Conservation (phyloP, 371 early-diverging fungal genomes). For the Haplosporangium sp. region DNA sequence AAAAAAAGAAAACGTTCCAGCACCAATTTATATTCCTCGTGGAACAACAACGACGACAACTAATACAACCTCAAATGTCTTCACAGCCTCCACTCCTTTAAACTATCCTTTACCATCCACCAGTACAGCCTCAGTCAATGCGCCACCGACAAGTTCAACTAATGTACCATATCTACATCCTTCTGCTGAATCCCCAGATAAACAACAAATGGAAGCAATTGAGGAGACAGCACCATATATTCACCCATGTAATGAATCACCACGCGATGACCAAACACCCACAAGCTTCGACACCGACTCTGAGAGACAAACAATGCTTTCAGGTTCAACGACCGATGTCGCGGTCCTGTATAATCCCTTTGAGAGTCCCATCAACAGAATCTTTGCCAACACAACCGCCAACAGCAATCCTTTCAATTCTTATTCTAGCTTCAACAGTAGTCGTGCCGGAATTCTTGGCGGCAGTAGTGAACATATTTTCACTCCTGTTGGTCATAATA, state of each 20-base stretch:
- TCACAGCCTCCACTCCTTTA: neutral
- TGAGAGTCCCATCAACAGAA: neutral
- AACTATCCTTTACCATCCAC: neutral
- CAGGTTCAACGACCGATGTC: neutral
- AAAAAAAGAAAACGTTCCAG: conserved; percentile 1
- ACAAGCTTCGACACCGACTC: neutral
- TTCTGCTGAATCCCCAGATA: neutral
- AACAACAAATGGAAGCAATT: neutral
- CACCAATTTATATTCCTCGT: conserved; percentile 1
- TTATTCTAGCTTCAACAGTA: no score
- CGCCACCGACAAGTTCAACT: neutral
- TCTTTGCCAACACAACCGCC: neutral
- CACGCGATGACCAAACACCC: neutral
- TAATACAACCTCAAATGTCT: neutral
- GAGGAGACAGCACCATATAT: neutral
- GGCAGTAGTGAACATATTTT: neutral
- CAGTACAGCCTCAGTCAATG: neutral
- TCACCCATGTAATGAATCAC: neutral
- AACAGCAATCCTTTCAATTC: neutral
- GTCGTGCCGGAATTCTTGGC: neutral
- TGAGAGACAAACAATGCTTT: neutral
- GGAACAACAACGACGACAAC: neutral
- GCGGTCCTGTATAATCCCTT: neutral
- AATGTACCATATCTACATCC: neutral
- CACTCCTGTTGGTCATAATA: neutral